A percentile compares a stretch with the other conserved stretches of the same genome.
Conservation (phyloP, 2,329 filamentous ascomycete species). For the Fusarium sp. region DNA sequence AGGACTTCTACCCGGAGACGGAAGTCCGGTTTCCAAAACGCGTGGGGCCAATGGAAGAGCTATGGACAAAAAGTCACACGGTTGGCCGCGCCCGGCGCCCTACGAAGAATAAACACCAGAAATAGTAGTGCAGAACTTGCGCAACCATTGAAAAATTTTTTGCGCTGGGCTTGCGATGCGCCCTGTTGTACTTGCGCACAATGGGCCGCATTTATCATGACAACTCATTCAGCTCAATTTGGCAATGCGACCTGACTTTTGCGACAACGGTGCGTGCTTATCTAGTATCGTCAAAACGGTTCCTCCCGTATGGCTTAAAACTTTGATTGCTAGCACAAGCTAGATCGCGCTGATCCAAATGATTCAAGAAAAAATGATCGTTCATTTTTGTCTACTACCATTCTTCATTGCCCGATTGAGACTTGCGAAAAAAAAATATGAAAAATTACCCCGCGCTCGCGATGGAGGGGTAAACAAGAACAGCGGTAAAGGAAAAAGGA, state of each 20-base stretch:
- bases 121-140: slow-evolving; percentile 6
- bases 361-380: neutral
- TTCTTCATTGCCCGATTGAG: neutral
- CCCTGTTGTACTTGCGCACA: neutral
- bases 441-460: slow-evolving; percentile 38
- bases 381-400: slow-evolving; percentile 24
- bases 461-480: slow-evolving; percentile 39
- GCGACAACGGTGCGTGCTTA: neutral
- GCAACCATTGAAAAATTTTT: neutral
- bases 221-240: neutral
- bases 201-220: neutral
- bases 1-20: slow-evolving; percentile 19
- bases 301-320: neutral
- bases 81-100: slow-evolving; percentile 25
- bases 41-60: slow-evolving; percentile 26
- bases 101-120: slow-evolving; percentile 29
- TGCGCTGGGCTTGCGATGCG: neutral
- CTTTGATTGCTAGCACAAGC: neutral
- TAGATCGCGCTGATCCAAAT: neutral
- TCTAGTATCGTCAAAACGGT: neutral
- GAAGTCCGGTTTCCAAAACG: slow-evolving; percentile 13
- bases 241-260: neutral
- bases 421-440: neutral
- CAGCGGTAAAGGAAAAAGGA: slow-evolving; percentile 21
- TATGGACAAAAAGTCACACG: slow-evolving; percentile 25